phyloP scores from a whole-genome alignment of 257 asterid species.

The Przewalskia tangutica region DNA sequence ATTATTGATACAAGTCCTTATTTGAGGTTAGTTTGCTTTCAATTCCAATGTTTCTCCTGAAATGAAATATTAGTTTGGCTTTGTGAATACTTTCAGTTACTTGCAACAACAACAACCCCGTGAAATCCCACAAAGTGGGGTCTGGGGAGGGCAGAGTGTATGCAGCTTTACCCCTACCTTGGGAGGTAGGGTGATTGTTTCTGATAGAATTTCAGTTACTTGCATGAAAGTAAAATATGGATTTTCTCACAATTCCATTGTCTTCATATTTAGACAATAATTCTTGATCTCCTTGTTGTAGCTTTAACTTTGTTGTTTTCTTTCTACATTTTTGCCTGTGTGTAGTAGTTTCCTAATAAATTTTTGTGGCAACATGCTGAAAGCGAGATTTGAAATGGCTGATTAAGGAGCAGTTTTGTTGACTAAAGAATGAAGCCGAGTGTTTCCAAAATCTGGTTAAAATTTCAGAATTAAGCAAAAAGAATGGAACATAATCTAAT shows the following conservation, averaged over 20 bases:
- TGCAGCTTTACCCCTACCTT: too few species aligned
- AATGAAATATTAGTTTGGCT: background rate
- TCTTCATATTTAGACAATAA: background rate
- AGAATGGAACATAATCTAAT: background rate
- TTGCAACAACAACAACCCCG: too few species aligned
- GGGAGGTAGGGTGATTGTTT: background rate
- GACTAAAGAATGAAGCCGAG: background rate
- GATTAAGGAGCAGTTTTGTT: background rate
- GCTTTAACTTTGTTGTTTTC: background rate
- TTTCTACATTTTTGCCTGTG: background rate
- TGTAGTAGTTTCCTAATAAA: background rate
- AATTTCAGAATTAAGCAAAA: background rate
- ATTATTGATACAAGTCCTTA: conserved; percentile 42
- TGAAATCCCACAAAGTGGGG: too few species aligned
- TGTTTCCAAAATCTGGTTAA: background rate
- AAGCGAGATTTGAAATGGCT: background rate
- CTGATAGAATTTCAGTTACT: background rate
- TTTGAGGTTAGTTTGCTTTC: conserved; percentile 39
- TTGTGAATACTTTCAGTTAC: background rate
- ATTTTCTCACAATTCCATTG: background rate
- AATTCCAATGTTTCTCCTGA: background rate
- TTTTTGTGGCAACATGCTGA: background rate
- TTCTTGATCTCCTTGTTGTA: background rate
- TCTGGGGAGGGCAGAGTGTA: too few species aligned
- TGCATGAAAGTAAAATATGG: background rate